Evolutionary conservation across 2,329 filamentous ascomycete genomes (phyloP).

Genomic region (Aspergillus quadrilineatus): DNA sequence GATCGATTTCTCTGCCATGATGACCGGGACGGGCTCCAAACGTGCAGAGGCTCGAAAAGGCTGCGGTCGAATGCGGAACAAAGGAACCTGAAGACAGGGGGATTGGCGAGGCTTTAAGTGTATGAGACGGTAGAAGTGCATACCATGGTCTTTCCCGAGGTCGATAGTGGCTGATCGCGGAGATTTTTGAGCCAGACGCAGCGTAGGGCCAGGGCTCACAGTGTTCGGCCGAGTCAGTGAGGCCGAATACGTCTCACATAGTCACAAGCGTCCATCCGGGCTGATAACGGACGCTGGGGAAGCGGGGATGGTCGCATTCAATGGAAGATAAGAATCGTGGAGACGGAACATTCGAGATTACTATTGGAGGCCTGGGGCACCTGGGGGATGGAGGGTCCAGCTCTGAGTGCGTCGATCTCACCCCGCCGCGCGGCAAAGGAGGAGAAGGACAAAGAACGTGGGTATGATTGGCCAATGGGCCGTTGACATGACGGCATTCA

Average conservation of each 20-base stretch:
- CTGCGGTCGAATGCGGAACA: no score
- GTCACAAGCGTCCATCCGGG: not conserved
- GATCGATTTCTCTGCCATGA: slow-evolving; percentile 19
- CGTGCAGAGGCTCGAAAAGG: not conserved
- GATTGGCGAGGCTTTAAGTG: not conserved
- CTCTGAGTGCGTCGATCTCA: not conserved
- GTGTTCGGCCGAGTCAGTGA: not conserved
- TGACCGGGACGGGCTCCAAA: not conserved
- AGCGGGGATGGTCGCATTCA: not conserved
- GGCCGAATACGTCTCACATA: no score
- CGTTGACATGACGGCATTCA: not conserved
- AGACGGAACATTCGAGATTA: not conserved
- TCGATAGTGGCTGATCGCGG: slow-evolving; percentile 7
- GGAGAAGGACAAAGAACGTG: not conserved
- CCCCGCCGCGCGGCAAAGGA: not conserved
- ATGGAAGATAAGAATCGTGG: not conserved
- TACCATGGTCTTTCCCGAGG: not conserved
- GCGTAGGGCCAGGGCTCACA: not conserved
- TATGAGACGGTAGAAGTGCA: not conserved
- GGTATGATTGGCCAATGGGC: not conserved
- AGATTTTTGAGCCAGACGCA: not conserved
- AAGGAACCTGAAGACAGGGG: no score
- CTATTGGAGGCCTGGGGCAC: not conserved
- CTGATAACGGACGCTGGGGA: not conserved
- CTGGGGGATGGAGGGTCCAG: not conserved